Conservation (phyloP, 768 basidiomycete genomes). For the Austroboletus eburneus region DNA sequence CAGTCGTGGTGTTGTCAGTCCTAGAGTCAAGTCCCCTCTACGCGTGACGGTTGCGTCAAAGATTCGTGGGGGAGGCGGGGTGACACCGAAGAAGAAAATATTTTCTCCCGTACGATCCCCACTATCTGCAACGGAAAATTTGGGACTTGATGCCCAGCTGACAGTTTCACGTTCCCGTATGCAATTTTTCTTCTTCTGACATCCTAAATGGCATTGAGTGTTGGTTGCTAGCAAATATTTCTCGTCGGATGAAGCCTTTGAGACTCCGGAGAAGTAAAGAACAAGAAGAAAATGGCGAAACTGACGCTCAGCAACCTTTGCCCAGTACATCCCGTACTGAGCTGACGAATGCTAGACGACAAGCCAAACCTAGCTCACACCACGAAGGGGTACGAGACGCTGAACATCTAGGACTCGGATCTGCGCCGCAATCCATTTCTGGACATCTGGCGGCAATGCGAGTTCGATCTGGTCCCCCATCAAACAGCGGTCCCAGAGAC, state of each 20-base stretch:
- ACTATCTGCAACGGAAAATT: conserved; percentile 23
- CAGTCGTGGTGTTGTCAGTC: neutral
- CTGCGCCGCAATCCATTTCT: conserved; percentile 26
- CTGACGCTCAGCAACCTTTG: neutral
- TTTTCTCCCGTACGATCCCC: conserved; percentile 19
- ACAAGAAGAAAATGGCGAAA: conserved; percentile 4
- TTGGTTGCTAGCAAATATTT: conserved; percentile 7
- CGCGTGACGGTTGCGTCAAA: conserved; percentile 14
- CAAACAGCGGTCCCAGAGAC: neutral
- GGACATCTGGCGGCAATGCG: conserved; percentile 24
- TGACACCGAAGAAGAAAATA: conserved; percentile 24
- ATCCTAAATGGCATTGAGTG: neutral
- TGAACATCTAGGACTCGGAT: conserved; percentile 14
- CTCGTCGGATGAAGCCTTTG: conserved; percentile 12
- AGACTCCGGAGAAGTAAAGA: conserved; percentile 9
- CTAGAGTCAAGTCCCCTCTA: conserved; percentile 19
- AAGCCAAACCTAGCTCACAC: conserved; percentile 12
- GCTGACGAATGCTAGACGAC: conserved; percentile 5
- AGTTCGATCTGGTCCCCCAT: conserved; percentile 14
- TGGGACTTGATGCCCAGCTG: conserved; percentile 7
- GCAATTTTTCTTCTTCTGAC: neutral
- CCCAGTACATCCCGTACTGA: conserved; percentile 4
- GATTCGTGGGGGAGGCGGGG: conserved; percentile 17
- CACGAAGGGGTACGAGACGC: conserved; percentile 8
- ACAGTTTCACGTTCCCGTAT: conserved; percentile 19